A percentile compares a stretch with the other conserved stretches of the same genome.
phyloP scores from a whole-genome alignment of 805 yeast genomes.

The Metschnikowia amazonensis region DNA sequence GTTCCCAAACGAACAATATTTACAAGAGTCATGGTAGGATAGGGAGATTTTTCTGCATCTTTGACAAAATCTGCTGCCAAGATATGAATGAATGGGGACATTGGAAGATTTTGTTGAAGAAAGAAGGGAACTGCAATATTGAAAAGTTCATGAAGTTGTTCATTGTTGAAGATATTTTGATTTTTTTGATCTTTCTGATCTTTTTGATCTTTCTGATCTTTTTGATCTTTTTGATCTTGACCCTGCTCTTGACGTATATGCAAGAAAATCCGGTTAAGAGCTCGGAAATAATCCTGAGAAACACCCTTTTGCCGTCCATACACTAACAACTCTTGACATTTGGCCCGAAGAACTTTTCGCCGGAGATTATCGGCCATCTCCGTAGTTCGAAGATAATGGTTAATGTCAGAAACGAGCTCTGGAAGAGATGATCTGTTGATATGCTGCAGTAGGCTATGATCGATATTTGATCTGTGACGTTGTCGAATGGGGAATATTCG shows the following conservation, averaged over 20 bases:
- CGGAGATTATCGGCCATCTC: conserved; percentile 24
- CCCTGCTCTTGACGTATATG: conserved; percentile 15
- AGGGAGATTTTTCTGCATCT: not conserved
- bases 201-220: too few relatives aligned
- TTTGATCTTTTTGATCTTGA: too few relatives aligned
- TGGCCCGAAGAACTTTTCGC: conserved; percentile 17
- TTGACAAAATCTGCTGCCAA: conserved; percentile 21
- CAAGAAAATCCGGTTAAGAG: conserved; percentile 22
- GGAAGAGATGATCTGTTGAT: not conserved
- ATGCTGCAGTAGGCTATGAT: not conserved
- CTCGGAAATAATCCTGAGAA: conserved; percentile 15
- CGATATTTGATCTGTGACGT: not conserved
- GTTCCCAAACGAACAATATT: conserved; percentile 29
- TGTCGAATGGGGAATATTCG: not conserved
- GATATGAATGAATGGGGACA: conserved; percentile 28
- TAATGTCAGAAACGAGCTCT: conserved; percentile 15
- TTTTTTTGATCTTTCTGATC: too few relatives aligned
- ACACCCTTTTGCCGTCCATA: conserved; percentile 6
- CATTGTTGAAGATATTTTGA: conserved; percentile 5
- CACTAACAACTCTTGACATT: conserved; percentile 19
- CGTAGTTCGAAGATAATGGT: conserved; percentile 26
- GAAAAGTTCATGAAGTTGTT: conserved; percentile 17
- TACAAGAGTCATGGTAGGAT: conserved; percentile 23
- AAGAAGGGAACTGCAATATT: conserved; percentile 17
- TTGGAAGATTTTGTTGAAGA: conserved; percentile 6